Evolutionary conservation across 1,284 basidiomycete genomes (phyloP).

Genomic region (Cutaneotrichosporon cutaneum): DNA sequence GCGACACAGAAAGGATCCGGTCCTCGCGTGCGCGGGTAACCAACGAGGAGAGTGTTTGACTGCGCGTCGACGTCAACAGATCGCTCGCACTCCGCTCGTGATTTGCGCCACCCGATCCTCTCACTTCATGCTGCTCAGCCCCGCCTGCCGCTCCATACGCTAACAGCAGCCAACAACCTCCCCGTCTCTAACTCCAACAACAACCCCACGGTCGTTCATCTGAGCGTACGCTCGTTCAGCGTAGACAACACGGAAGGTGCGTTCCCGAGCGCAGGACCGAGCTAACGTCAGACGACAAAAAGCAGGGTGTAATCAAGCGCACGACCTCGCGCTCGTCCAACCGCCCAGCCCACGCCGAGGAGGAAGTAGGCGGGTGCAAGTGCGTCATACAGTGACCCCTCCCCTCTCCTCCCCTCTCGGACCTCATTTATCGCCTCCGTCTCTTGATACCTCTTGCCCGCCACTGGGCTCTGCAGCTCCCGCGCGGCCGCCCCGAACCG

Average conservation of each 20-base stretch:
- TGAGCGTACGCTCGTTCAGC: conserved; percentile 68
- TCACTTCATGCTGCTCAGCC: neutral
- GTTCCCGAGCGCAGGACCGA: conserved; percentile 10
- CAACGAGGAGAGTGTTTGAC: neutral
- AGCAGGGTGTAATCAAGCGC: conserved; percentile 13
- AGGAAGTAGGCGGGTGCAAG: conserved; percentile 44
- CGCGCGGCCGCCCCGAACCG: neutral
- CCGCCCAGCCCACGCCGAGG: conserved; percentile 23
- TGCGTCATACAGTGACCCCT: conserved; percentile 36
- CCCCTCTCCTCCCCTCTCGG: neutral
- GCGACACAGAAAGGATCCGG: neutral
- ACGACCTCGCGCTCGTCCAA: conserved; percentile 18
- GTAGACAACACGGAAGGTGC: conserved; percentile 43
- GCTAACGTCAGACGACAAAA: conserved; percentile 20
- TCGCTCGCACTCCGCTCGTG: neutral
- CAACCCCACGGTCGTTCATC: conserved; percentile 70
- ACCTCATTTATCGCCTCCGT: neutral
- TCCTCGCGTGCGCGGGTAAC: neutral
- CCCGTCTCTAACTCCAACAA: conserved; percentile 45
- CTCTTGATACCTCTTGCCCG: neutral
- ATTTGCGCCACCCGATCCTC: neutral
- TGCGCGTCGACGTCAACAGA: neutral
- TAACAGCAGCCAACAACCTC: conserved; percentile 40
- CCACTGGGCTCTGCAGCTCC: neutral
- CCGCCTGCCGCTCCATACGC: neutral